Conservation (phyloP, 352 stramenopile genomes). For the Phytophthora rubi region DNA sequence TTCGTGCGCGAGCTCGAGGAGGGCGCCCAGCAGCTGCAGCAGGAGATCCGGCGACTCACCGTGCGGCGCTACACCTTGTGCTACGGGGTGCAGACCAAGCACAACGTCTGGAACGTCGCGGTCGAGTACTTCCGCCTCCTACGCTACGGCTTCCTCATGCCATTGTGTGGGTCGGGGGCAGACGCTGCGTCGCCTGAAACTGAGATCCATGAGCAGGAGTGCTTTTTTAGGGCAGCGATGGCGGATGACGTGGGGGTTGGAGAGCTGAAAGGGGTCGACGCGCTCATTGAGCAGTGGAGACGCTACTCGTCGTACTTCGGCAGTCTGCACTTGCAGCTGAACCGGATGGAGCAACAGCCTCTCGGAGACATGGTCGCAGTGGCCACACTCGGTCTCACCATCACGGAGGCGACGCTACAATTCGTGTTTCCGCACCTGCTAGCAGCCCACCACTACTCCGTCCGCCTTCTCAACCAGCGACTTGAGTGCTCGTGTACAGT, state of each 20-base stretch:
- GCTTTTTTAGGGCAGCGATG: constrained; percentile 33
- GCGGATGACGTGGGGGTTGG: constrained; percentile 25
- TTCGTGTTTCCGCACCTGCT: constrained; percentile 26
- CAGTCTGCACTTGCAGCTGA: constrained; percentile 33
- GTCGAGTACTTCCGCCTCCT: constrained; percentile 33
- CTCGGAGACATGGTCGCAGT: constrained; percentile 4
- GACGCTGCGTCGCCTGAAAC: neutral
- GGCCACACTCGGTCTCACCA: constrained; percentile 16
- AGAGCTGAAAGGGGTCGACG: constrained; percentile 18
- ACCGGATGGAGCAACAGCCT: constrained; percentile 28
- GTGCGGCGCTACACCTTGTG: constrained; percentile 11
- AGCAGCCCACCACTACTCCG: neutral
- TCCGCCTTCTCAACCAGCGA: constrained; percentile 11
- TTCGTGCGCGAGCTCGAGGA: constrained; percentile 25
- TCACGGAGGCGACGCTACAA: constrained; percentile 22
- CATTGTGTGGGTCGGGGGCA: neutral
- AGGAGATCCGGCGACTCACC: constrained; percentile 29
- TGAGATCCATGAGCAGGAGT: constrained; percentile 14
- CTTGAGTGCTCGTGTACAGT: constrained; percentile 13
- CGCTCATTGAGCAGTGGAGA: constrained; percentile 37
- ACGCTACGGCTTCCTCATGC: constrained; percentile 18
- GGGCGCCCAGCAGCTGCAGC: constrained; percentile 25
- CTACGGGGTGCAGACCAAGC: constrained; percentile 21
- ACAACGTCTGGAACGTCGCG: constrained; percentile 16
- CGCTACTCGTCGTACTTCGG: constrained; percentile 32